Evolutionary conservation across 805 yeast species (phyloP).

Genomic region (Ascoidea rubescens): DNA sequence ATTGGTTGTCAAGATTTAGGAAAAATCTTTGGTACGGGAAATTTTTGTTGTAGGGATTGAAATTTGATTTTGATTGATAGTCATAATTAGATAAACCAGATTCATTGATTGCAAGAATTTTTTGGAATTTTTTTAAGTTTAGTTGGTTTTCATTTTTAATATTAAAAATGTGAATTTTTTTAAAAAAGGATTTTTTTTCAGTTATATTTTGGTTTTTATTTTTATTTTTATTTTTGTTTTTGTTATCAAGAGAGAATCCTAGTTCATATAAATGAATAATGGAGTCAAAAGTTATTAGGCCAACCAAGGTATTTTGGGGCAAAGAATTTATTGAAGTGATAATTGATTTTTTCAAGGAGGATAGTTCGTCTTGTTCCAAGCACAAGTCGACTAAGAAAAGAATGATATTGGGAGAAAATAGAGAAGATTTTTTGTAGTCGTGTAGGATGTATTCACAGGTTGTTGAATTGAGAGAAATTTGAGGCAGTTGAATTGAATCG

Average conservation of each 20-base stretch:
- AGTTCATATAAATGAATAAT: constrained; percentile 47
- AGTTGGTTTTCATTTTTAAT: constrained; percentile 44
- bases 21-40: not conserved
- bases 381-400: constrained; percentile 42
- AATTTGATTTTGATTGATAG: not conserved
- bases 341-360: constrained; percentile 37
- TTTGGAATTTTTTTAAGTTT: constrained; percentile 1
- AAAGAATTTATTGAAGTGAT: constrained; percentile 34
- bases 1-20: too few relatives aligned
- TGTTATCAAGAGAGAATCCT: constrained; percentile 13
- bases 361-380: constrained; percentile 42
- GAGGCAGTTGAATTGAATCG: not conserved
- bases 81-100: not conserved
- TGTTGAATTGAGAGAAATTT: not conserved
- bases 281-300: constrained; percentile 43
- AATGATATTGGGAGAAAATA: constrained; percentile 14
- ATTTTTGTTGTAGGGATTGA: not conserved
- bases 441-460: not conserved
- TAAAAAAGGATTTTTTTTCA: constrained; percentile 17
- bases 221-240: not conserved
- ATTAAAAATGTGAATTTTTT: constrained; percentile 26
- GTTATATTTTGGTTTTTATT: not conserved
- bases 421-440: not conserved
- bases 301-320: constrained; percentile 44
- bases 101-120: constrained; percentile 1